These are phyloP conservation scores for Arabis alpina DNA, from an alignment of 345 rosid species.

Conservation along the genomic window DNA sequence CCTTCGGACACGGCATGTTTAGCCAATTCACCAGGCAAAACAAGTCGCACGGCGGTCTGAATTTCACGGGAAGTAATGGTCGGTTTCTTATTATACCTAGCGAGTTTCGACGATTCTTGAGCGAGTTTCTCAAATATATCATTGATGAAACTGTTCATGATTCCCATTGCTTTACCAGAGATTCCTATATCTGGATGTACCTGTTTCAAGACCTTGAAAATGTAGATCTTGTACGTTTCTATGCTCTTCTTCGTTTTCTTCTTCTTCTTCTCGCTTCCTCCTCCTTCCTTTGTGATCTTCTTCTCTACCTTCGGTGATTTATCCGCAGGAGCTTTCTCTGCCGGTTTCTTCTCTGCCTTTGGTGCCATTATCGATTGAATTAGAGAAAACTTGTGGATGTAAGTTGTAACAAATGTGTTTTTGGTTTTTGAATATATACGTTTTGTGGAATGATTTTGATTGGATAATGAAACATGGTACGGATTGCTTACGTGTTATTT, in stretches of 20 bases:
- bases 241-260: constrained; percentile 41
- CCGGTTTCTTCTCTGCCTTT: constrained; percentile 38
- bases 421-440: constrained; percentile 1
- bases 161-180: constrained; percentile 76
- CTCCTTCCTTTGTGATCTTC: constrained; percentile 37
- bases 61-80: constrained; percentile 74
- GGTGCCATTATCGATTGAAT: constrained; percentile 12
- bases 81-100: constrained; percentile 73
- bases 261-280: constrained; percentile 38
- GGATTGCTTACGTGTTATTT: background rate
- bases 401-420: background rate
- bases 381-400: too few relatives aligned
- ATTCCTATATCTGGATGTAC: constrained; percentile 54
- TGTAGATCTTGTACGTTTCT: constrained; percentile 40
- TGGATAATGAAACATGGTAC: background rate
- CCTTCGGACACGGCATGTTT: constrained; percentile 75
- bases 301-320: constrained; percentile 28
- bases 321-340: constrained; percentile 28
- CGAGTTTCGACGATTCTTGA: constrained; percentile 63
- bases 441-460: background rate
- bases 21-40: constrained; percentile 70
- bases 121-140: constrained; percentile 77
- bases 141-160: constrained; percentile 76
- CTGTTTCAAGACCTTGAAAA: constrained; percentile 42
- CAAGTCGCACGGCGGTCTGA: constrained; percentile 70